Conservation (phyloP, 345 rosid genomes). For the Noccaea caerulescens region DNA sequence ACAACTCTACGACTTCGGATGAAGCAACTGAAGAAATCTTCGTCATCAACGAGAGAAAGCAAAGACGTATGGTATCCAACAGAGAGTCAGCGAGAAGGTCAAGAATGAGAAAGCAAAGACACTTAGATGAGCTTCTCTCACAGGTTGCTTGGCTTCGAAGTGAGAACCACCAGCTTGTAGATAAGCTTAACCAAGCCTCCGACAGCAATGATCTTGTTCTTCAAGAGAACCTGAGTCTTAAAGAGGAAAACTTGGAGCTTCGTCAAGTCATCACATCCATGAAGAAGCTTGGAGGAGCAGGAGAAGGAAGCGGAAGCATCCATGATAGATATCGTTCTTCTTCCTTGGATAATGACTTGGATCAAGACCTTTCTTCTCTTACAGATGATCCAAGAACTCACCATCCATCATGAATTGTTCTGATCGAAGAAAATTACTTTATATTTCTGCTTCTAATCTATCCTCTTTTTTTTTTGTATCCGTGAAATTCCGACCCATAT, state of each 20-base stretch:
- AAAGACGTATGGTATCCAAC: slow-evolving; percentile 93
- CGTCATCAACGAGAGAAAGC: slow-evolving; percentile 81
- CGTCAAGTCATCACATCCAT: slow-evolving; percentile 64
- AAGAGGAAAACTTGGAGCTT: slow-evolving; percentile 68
- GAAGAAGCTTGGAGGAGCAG: slow-evolving; percentile 49
- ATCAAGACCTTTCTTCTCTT: slow-evolving; percentile 44
- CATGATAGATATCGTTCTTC: slow-evolving; percentile 6
- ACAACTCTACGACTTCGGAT: slow-evolving; percentile 82
- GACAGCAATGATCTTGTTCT: slow-evolving; percentile 58
- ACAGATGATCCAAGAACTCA: slow-evolving; percentile 40
- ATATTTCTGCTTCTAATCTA: slow-evolving; percentile 18
- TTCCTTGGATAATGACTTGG: slow-evolving; percentile 31
- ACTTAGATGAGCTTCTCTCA: slow-evolving; percentile 91
- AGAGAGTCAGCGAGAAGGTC: slow-evolving; percentile 93
- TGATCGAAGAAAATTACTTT: not conserved
- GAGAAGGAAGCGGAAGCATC: slow-evolving; percentile 1
- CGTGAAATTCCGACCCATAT: slow-evolving; percentile 4
- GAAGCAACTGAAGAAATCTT: slow-evolving; percentile 75
- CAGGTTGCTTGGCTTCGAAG: slow-evolving; percentile 85
- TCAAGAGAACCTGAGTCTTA: slow-evolving; percentile 72
- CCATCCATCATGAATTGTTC: slow-evolving; percentile 32
- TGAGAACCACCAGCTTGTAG: slow-evolving; percentile 80
- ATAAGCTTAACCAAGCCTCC: slow-evolving; percentile 71
- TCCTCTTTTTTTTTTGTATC: slow-evolving; percentile 20
- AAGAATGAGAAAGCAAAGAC: slow-evolving; percentile 96